Conservation (phyloP, 2,329 filamentous ascomycete genomes). For the Trichothecium sympodiale region DNA sequence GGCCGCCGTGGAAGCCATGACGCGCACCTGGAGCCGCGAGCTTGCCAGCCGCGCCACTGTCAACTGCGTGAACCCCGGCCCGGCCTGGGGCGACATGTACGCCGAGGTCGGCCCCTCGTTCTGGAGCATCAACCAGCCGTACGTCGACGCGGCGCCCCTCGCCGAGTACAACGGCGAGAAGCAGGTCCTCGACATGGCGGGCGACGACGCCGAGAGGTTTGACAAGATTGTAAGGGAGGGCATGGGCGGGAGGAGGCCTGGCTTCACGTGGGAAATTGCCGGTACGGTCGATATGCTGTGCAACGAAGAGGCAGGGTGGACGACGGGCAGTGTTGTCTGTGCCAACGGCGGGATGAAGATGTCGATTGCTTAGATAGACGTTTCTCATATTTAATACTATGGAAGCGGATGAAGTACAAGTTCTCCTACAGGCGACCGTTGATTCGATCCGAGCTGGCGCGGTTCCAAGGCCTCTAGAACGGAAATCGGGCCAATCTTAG, state of each 20-base stretch:
- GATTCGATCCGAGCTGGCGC: too few relatives aligned
- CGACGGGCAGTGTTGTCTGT: conserved; percentile 60
- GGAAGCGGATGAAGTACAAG: too few relatives aligned
- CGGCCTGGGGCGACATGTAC: conserved; percentile 44
- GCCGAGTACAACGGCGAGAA: conserved; percentile 21
- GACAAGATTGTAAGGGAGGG: conserved; percentile 19
- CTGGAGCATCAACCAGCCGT: conserved; percentile 26
- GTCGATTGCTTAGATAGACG: conserved; percentile 19
- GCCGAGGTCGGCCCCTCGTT: conserved; percentile 20
- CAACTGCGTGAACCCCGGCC: conserved; percentile 47
- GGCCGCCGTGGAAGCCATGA: conserved; percentile 48
- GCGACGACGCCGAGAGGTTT: conserved; percentile 18
- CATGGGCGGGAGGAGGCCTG: conserved; percentile 22
- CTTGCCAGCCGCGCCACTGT: conserved; percentile 41
- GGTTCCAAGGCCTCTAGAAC: too few relatives aligned
- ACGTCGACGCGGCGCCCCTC: conserved; percentile 23
- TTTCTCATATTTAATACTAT: too few relatives aligned
- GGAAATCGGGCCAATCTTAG: too few relatives aligned
- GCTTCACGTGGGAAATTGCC: conserved; percentile 45
- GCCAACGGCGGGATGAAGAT: conserved; percentile 41
- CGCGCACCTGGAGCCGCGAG: conserved; percentile 47
- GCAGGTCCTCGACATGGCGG: conserved; percentile 15
- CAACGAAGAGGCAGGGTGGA: conserved; percentile 54
- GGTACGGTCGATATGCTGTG: conserved; percentile 63
- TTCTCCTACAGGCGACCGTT: too few relatives aligned